Evolutionary conservation across 257 asterid genomes (phyloP), one percentile per base, ranked within the genome.

Genomic region (Lantana camara): DNA sequence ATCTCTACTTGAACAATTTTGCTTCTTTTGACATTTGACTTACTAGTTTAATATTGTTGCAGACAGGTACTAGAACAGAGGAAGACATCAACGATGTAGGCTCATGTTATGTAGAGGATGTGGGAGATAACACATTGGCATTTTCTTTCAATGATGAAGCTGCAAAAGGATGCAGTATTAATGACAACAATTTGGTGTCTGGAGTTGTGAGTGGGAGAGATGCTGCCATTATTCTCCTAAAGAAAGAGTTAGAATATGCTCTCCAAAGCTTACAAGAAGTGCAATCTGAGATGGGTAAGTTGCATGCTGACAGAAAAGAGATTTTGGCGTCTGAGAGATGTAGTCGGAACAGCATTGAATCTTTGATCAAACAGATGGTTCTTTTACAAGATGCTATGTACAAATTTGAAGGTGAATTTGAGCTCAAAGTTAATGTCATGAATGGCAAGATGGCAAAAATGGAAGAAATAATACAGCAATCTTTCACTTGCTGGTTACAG

Each of bases 201-300:
- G 77, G 41, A 72, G 57, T 70, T 70, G 75, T 63, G 62, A 74
- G 72, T 29, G 73, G 66, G 52, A 76, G 81, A 74, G 86, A 92
- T 42, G 68, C 79, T 56, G 76, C 89, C 46, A 77, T 83, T 70
- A 30, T 68, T 75, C 90, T 79, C 68, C 77, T 89, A 69, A 83
- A 79, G 79, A 82, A 78, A 69, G 98, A 89, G 83, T 73, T 87
- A 35, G 91, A 83, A 78, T 76, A 73, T 69, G 90, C 96, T 57
- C 85, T 87, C 46, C 73, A 73, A 68, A 83, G 85, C 76, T 80
- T 90, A 68, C 75, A 90, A 77, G 85, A 70, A 51, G 81, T 93
- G 81, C 80, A 85, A 75, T 71, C 76, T 34, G 90, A 90, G 84
- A 85, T 93, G 84, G 83, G 73, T 60, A 74, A 48, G 64, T 58